A percentile compares a stretch with the other conserved stretches of the same genome.
Evolutionary conservation across 1,284 basidiomycete genomes (phyloP).

Genomic region (Boletus semigastroideus): DNA sequence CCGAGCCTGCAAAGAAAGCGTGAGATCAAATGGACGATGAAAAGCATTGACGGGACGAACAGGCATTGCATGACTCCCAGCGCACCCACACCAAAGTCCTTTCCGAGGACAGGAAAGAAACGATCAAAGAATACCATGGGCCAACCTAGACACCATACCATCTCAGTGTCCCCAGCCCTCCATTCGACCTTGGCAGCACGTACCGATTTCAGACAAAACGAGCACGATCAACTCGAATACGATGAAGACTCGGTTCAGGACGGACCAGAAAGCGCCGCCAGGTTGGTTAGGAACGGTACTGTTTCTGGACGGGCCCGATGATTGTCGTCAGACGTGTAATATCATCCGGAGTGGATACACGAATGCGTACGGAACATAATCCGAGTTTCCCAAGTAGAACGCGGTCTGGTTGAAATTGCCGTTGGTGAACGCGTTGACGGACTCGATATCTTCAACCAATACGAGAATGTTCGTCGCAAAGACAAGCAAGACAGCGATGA

Average conservation of each 20-base stretch:
- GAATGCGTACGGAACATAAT: constrained; percentile 69
- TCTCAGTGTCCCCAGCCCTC: not conserved
- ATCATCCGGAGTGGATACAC: not conserved
- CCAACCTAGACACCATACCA: constrained; percentile 54
- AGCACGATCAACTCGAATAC: constrained; percentile 75
- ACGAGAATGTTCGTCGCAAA: constrained; percentile 78
- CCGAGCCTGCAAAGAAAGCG: constrained; percentile 52
- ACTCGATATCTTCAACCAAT: constrained; percentile 78
- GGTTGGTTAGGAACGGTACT: constrained; percentile 85
- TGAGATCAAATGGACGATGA: not conserved
- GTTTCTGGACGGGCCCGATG: constrained; percentile 39
- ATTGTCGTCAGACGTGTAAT: not conserved
- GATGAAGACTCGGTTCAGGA: constrained; percentile 80
- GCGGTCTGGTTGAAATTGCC: constrained; percentile 35
- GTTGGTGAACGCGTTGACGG: constrained; percentile 62
- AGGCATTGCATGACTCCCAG: constrained; percentile 82
- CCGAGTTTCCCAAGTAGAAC: constrained; percentile 45
- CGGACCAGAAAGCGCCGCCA: constrained; percentile 85
- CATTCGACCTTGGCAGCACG: not conserved
- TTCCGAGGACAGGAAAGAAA: constrained; percentile 87
- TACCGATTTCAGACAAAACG: constrained; percentile 55
- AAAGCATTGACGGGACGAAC: constrained; percentile 38
- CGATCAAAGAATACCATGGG: constrained; percentile 70
- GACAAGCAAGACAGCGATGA: constrained; percentile 73
- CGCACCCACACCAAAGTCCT: constrained; percentile 76